phyloP scores from a whole-genome alignment of 208 protist genomes.

The Acanthamoeba triangularis region DNA sequence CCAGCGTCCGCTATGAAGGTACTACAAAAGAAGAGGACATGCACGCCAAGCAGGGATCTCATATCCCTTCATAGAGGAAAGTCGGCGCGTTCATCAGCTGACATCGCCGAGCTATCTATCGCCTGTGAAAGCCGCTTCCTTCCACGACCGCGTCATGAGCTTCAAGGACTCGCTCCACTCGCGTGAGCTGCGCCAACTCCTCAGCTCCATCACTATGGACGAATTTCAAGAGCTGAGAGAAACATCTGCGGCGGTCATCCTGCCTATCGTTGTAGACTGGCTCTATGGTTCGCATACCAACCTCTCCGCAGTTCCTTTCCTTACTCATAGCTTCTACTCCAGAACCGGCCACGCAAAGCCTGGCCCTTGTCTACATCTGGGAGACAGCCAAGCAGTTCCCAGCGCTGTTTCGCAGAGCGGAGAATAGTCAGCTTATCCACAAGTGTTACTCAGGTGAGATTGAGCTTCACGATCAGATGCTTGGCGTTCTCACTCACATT shows the following conservation, averaged over 20 bases:
- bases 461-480: neutral
- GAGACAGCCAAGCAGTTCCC: constrained; percentile 21
- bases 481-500: no score
- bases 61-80: neutral
- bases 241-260: neutral
- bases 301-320: neutral
- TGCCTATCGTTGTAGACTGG: constrained; percentile 3
- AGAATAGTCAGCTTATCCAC: neutral
- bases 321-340: neutral
- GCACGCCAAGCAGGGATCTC: no score
- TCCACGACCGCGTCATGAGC: constrained; percentile 34
- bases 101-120: neutral
- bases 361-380: constrained; percentile 45
- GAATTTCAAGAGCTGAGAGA: constrained; percentile 42
- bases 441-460: neutral
- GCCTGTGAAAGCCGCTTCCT: neutral
- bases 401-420: neutral
- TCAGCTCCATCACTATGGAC: constrained; percentile 32
- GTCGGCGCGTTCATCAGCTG: neutral
- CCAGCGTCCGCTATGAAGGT: no score
- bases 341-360: neutral
- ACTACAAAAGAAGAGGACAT: no score
- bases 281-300: constrained; percentile 1
- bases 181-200: neutral
- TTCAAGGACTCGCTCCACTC: neutral